Conservation (phyloP, 805 yeast species). For the Candida caryicola region DNA sequence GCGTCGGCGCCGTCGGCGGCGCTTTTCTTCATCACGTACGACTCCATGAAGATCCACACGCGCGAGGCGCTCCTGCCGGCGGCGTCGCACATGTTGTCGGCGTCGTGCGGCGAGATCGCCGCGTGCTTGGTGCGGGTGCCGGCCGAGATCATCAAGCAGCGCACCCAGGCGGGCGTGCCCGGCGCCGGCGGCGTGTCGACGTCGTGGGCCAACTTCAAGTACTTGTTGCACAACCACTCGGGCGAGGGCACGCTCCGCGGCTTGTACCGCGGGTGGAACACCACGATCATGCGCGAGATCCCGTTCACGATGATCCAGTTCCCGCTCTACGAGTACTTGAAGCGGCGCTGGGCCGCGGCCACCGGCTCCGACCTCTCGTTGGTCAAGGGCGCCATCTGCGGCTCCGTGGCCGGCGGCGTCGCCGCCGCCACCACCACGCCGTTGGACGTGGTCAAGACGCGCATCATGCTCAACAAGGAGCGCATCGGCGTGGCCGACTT, state of each 20-base stretch:
- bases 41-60: constrained; percentile 56
- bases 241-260: constrained; percentile 81
- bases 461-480: constrained; percentile 73
- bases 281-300: constrained; percentile 91
- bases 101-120: constrained; percentile 86
- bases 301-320: constrained; percentile 96
- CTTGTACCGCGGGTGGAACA: constrained; percentile 87
- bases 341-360: constrained; percentile 51
- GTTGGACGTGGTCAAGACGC: constrained; percentile 72
- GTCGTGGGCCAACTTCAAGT: constrained; percentile 66
- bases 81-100: constrained; percentile 76
- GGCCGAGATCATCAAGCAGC: constrained; percentile 91
- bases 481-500: constrained; percentile 47
- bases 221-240: constrained; percentile 57
- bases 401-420: constrained; percentile 76
- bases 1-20: constrained; percentile 84
- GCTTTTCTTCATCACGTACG: constrained; percentile 68
- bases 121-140: constrained; percentile 96
- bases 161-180: constrained; percentile 63
- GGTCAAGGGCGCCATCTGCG: constrained; percentile 78
- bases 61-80: constrained; percentile 30
- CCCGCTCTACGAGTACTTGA: constrained; percentile 86
- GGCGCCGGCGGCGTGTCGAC: constrained; percentile 44
- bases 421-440: constrained; percentile 85
- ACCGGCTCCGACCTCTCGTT: constrained; percentile 47